Base-by-base conservation (phyloP, 495 filamentous ascomycete genomes). In the Parathielavia hyrcaniae region DNA sequence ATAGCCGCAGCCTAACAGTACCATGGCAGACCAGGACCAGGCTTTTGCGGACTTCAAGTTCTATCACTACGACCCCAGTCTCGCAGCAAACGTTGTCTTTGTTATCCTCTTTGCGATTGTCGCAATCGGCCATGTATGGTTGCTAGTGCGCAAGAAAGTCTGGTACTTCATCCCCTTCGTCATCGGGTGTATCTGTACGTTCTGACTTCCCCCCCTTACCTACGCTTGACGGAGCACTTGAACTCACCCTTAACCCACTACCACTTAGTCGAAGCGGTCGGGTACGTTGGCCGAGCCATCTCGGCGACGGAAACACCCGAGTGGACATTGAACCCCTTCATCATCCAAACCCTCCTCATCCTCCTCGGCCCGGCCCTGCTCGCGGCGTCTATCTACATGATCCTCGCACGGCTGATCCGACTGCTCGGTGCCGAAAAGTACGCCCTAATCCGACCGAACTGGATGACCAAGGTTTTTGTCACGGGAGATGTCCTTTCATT, bases 141-240 rank as follows among this genome's bases (percentile, higher is more conserved):
- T 83, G 51, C 57, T 86, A 8, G 48, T 73, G 39, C 71, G 64
- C 26, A 73, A 68, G 17, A 70, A 72, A 58, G 79, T 76, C 9
- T 86, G 79, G 79, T 87, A 82, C 66, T 82, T 87, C 47, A 77
- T 79, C 9, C 77, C 85, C 0, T 76, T 87, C 26, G 32, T 82
- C 8, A 64, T 86, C 32, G 84, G 83, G 11, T 77, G 80, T 23
- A 47, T 77, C 14, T 83, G 82, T 85, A 73, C 60, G 77, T 73
- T 19, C 5, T 20, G 9, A 10, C 23, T 40, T 45, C 16, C n/a
- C 44, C 7, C 17, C 1, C 30, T 19, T n/a, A n/a, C n/a, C n/a
- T n/a, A n/a, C n/a, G n/a, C 39, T 14, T 14, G 4, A 13, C n/a
- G 9, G 16, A 13, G 16, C 6, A 23, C 26, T 38, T 19, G 14